Conservation (phyloP, 495 filamentous ascomycete genomes). For the Podospora didyma region DNA sequence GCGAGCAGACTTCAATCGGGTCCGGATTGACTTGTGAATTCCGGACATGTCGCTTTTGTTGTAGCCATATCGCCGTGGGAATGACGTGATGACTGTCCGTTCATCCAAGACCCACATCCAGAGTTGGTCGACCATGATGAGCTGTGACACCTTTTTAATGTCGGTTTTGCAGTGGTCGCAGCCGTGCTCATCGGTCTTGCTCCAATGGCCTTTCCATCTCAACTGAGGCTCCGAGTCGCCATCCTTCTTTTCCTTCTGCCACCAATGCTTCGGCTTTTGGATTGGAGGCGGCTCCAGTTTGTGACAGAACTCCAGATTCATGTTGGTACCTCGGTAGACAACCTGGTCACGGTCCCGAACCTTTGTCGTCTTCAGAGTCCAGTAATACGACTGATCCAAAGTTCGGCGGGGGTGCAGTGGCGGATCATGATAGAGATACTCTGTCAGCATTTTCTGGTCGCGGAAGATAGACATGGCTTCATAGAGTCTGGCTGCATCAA, state of each 20-base stretch:
- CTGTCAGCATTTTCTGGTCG: conserved; percentile 58
- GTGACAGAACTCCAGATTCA: conserved; percentile 4
- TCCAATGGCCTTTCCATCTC: conserved; percentile 17
- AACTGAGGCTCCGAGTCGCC: not conserved
- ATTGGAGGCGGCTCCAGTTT: not conserved
- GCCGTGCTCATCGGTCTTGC: conserved; percentile 1
- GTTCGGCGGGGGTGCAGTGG: conserved; percentile 66
- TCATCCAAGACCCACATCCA: conserved; percentile 72
- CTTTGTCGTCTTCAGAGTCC: conserved; percentile 55
- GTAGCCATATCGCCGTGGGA: conserved; percentile 63
- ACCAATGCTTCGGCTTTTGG: not conserved
- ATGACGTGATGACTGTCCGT: conserved; percentile 63
- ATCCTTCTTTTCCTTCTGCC: not conserved
- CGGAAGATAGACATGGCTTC: conserved; percentile 38
- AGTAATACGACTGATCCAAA: conserved; percentile 66
- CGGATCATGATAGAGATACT: conserved; percentile 51
- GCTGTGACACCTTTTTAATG: conserved; percentile 48
- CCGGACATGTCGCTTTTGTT: conserved; percentile 64
- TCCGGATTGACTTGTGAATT: conserved; percentile 56
- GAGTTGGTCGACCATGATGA: conserved; percentile 74
- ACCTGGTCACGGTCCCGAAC: conserved; percentile 64
- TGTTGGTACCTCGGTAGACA: conserved; percentile 52
- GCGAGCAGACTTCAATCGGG: conserved; percentile 20
- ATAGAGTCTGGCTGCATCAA: conserved; percentile 34
- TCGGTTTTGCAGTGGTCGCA: conserved; percentile 31